Base-by-base conservation (phyloP, 2,329 filamentous ascomycete genomes). In the Byssochlamys sp. region DNA sequence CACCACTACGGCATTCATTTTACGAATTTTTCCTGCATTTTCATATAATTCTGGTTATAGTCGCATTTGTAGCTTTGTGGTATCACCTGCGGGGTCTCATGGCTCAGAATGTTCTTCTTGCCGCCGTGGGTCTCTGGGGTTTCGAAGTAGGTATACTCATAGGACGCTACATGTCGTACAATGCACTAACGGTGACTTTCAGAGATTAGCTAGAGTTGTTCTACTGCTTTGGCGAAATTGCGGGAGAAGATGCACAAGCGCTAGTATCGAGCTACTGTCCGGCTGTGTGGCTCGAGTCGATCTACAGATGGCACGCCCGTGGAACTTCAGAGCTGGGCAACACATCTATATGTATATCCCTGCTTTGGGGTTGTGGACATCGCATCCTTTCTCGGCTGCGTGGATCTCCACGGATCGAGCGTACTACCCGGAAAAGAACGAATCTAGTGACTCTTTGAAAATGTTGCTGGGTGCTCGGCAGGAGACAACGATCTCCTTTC, bases 291-390 rank as follows among this genome's bases (percentile, higher is more conserved):
- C 79, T 55, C 77, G 81, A 28, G 78, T 72, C 4, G 67, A 69
- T 19, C 64, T 72, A 2, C 62, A 65, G 3, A 62, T 71, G 25
- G 64, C 69, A 4, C 61, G 70, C 4, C 60, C 67, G 3, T 71
- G 69, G 69, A 65, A 57, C 5, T 71, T 72, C 60, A 65, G 63
- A 5, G 62, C 81, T 71, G 50, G 82, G 73, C 63, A 81, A 74
- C 69, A 84, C 64, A 80, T 82, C 26, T 83, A 84, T 67, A 74
- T 80, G 29, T 84, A 83, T 69, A 74, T 84, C 56, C 82, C 82
- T 0, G 67, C 65, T 3, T 53, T 75, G 12, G 72, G 73, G 0
- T 57, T 71, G 35, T 76, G 74, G 73, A 74, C 72, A 28, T 76
- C 73, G 4, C 73, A 76, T 59, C 73, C 73, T 1, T 76, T 76